Percentiles rank a stretch among this genome's conserved stretches.
Conservation (phyloP, 352 stramenopile species). For the Saprolegnia parasitica region DNA sequence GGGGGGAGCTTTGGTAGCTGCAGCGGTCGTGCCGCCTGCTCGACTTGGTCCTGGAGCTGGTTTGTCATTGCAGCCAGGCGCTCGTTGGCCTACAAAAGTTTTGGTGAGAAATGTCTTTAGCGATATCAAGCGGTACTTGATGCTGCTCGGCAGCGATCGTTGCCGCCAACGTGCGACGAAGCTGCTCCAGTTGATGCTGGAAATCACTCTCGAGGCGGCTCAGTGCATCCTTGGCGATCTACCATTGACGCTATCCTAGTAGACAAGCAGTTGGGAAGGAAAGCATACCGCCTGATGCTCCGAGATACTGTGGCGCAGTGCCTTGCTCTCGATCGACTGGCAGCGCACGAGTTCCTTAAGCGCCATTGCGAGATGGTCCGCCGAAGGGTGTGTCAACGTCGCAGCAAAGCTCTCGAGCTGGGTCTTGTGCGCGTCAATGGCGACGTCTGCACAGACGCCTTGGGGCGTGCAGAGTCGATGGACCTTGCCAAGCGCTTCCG, state of each 20-base stretch:
- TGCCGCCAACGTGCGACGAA: background rate
- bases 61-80: background rate
- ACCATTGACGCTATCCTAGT: background rate
- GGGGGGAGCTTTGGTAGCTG: background rate
- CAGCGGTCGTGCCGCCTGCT: background rate
- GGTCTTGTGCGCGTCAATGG: background rate
- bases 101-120: background rate
- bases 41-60: background rate
- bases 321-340: background rate
- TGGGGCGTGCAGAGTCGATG: background rate
- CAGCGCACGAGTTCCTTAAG: background rate
- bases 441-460: background rate
- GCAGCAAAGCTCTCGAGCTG: slow-evolving; percentile 1
- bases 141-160: background rate
- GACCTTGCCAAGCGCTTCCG: slow-evolving; percentile 3
- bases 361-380: background rate
- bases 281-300: slow-evolving; percentile 10
- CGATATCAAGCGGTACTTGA: background rate
- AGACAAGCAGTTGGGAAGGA: background rate
- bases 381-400: background rate
- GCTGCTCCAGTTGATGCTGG: background rate
- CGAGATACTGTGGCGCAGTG: background rate
- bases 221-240: background rate
- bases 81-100: background rate
- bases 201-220: background rate